phyloP scores from a whole-genome alignment of 192 early-diverging fungal species.

The Rhizophagus clarus region DNA sequence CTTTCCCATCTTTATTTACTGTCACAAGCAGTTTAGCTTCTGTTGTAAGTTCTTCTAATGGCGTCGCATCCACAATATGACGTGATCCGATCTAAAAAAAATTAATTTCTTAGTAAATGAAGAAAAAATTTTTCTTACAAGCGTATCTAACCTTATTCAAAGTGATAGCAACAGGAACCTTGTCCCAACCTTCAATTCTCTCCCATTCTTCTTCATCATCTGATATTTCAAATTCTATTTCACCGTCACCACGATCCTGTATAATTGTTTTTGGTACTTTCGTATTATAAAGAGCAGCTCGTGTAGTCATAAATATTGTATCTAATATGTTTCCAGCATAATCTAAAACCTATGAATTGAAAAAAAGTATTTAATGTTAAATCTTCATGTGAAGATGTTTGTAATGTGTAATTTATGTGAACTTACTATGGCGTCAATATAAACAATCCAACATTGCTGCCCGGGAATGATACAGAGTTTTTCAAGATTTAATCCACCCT shows the following conservation, averaged over 20 bases:
- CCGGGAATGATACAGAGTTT: slow-evolving; percentile 91
- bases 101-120: background rate
- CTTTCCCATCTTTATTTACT: slow-evolving; percentile 76
- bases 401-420: background rate
- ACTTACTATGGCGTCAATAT: slow-evolving; percentile 83
- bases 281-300: slow-evolving; percentile 90
- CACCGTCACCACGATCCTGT: slow-evolving; percentile 77
- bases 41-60: slow-evolving; percentile 87
- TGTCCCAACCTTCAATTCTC: slow-evolving; percentile 71
- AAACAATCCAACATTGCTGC: slow-evolving; percentile 87
- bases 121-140: background rate
- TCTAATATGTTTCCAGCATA: slow-evolving; percentile 88
- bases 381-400: background rate
- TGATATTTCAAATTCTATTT: slow-evolving; percentile 89
- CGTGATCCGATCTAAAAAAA: slow-evolving; percentile 72
- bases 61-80: slow-evolving; percentile 86
- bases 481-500: slow-evolving; percentile 83
- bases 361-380: background rate
- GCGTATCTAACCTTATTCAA: slow-evolving; percentile 68
- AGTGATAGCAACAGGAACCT: slow-evolving; percentile 83
- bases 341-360: slow-evolving; percentile 64
- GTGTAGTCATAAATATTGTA: slow-evolving; percentile 78
- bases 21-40: slow-evolving; percentile 78
- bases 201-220: slow-evolving; percentile 88
- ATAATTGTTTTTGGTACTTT: slow-evolving; percentile 82